Conservation (phyloP, 2,329 filamentous ascomycete genomes). For the Neurospora sp. region DNA sequence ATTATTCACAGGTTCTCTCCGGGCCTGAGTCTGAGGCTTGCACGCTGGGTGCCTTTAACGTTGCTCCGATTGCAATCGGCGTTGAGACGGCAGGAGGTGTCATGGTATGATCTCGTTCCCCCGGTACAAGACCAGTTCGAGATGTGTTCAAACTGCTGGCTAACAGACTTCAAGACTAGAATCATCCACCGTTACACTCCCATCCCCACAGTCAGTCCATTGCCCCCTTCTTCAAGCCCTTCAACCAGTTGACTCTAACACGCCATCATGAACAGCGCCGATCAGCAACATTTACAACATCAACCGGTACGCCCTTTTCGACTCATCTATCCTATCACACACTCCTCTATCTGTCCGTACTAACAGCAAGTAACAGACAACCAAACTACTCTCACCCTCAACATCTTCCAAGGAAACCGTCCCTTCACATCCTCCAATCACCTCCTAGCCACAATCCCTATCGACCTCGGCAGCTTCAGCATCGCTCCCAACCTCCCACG, state of each 20-base stretch:
- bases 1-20: constrained; percentile 7
- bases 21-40: constrained; percentile 6
- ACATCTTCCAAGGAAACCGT: constrained; percentile 91
- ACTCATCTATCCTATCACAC: neutral
- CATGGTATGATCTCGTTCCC: constrained; percentile 36
- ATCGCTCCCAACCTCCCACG: constrained; percentile 56
- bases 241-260: neutral
- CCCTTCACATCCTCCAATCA: constrained; percentile 97
- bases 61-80: constrained; percentile 91
- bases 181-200: constrained; percentile 89
- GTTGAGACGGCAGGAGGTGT: constrained; percentile 96
- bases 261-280: constrained; percentile 44
- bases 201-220: constrained; percentile 56
- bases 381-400: constrained; percentile 89
- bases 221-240: neutral
- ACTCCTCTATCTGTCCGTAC: neutral
- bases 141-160: neutral
- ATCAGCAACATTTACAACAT: constrained; percentile 95
- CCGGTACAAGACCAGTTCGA: neutral
- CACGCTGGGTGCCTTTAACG: constrained; percentile 61
- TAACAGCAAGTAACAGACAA: constrained; percentile 42
- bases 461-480: constrained; percentile 92
- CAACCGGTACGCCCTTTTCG: constrained; percentile 43
- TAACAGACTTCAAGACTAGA: constrained; percentile 50
- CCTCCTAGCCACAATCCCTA: constrained; percentile 70